A percentile compares a stretch with the other conserved stretches of the same genome.
Conservation (phyloP, 352 stramenopile species). For the Phytophthora megakarya region DNA sequence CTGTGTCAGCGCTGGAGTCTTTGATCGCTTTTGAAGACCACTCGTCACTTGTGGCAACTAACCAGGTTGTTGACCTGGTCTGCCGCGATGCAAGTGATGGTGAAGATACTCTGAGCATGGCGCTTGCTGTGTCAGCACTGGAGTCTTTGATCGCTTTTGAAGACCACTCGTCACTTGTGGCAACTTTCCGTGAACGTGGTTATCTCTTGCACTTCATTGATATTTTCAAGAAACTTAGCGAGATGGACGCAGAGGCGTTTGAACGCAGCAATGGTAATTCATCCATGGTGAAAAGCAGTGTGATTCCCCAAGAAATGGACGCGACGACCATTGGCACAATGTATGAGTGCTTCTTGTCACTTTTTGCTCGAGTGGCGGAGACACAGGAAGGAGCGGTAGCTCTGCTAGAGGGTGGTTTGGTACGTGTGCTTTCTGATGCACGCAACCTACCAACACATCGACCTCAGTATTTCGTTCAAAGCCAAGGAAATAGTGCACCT, state of each 20-base stretch:
- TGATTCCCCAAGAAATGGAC: slow-evolving; percentile 57
- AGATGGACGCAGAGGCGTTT: slow-evolving; percentile 64
- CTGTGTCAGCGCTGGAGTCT: slow-evolving; percentile 72
- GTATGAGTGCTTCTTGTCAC: slow-evolving; percentile 84
- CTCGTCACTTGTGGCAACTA: slow-evolving; percentile 53
- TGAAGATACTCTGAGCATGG: slow-evolving; percentile 81
- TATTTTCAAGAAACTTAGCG: slow-evolving; percentile 73
- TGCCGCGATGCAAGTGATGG: slow-evolving; percentile 81
- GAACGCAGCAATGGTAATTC: slow-evolving; percentile 46
- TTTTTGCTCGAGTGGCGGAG: slow-evolving; percentile 68
- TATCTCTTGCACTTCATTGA: slow-evolving; percentile 85
- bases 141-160: slow-evolving; percentile 71
- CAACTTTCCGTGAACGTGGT: slow-evolving; percentile 70
- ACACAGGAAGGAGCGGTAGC: slow-evolving; percentile 68
- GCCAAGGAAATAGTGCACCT: slow-evolving; percentile 35
- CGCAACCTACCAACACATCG: slow-evolving; percentile 72
- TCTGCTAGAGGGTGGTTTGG: slow-evolving; percentile 70
- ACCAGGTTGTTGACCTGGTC: slow-evolving; percentile 70
- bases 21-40: slow-evolving; percentile 60
- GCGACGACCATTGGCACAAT: slow-evolving; percentile 74
- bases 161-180: slow-evolving; percentile 49
- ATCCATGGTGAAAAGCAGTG: slow-evolving; percentile 46
- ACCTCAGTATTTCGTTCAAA: slow-evolving; percentile 58
- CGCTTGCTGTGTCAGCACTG: slow-evolving; percentile 71
- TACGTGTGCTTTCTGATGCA: slow-evolving; percentile 65